Base-by-base conservation (phyloP, 2,329 filamentous ascomycete genomes). In the Pseudonectria foliicola region DNA sequence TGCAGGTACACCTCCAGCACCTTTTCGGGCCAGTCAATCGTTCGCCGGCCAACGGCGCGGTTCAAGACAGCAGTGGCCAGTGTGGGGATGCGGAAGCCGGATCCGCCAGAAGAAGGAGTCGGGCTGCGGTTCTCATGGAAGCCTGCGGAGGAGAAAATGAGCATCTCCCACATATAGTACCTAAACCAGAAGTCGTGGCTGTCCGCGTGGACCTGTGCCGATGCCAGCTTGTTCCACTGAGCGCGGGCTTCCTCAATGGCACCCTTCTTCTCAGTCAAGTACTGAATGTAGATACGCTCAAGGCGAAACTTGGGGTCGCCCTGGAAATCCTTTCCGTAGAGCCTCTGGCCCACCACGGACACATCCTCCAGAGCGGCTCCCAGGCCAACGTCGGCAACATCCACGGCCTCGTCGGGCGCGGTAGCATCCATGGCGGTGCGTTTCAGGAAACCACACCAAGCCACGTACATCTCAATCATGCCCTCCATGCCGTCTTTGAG, bases 391-490 rank as follows among this genome's bases (percentile, higher is more conserved):
- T 96, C 88, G 7, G 90, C 90, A 31, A 94, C 78, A 54, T 95
- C 89, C 23, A 84, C 72, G 35, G 90, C 85, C 55, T 95, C 89
- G 38, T 90, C 85, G 2, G 76, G 77, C 2, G 83, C 78, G 39
- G 78, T 77, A 2, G 77, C 71, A 37, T 79, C 70, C 66, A 94
- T 88, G 13, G 90, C 87, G 31, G 81, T 81, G 15, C 92, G 82
- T 46, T 90, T 87, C 13, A 98, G 71, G 49, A 90, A 96, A 32
- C 87, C 88, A 54, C 90, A 95, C 92, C 92, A 98, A 0, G 89
- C 83, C 34, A 86, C 80, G 53, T 95, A 88, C 53, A 96, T 86
- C 50, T 94, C 87, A 39, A 96, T 75, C 23, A 95, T 79, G 46
- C 89, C 85, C 32, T 87, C 79, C 71, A 95, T 82, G 15, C 88